These are phyloP conservation scores for Uromyces viciae-fabae DNA, from an alignment of 1,284 basidiomycete genomes.

Conservation along the genomic window DNA sequence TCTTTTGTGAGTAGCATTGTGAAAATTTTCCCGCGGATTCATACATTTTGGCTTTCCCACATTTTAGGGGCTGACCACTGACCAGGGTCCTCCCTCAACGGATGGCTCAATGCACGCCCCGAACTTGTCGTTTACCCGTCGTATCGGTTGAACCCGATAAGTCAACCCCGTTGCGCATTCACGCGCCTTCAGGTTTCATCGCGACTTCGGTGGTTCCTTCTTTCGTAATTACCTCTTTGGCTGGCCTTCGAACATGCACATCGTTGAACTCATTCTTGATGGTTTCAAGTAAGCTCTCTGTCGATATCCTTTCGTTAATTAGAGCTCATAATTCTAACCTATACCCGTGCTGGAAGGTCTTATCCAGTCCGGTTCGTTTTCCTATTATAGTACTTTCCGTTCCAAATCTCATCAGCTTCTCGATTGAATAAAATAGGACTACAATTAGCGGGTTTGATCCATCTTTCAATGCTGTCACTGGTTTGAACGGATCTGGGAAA, in stretches of 20 bases:
- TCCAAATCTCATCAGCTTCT: not conserved
- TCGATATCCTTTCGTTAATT: not conserved
- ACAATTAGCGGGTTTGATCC: conserved; percentile 57
- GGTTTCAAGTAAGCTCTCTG: conserved; percentile 57
- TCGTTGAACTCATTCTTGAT: conserved; percentile 58
- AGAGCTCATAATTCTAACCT: not conserved
- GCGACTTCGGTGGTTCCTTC: no score
- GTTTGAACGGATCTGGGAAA: conserved; percentile 65
- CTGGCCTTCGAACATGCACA: conserved; percentile 51
- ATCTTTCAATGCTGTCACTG: conserved; percentile 58
- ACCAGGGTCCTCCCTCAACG: no score
- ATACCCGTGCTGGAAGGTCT: not conserved
- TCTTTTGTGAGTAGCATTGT: no score
- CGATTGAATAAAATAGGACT: conserved; percentile 54
- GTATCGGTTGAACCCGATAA: no score
- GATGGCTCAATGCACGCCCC: no score
- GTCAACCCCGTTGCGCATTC: no score
- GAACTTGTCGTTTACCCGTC: no score
- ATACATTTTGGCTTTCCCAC: no score
- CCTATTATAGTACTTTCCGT: not conserved
- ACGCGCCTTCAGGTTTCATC: no score
- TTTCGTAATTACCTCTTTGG: no score
- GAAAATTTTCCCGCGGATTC: no score
- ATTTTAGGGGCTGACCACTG: no score
- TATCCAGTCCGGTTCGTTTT: conserved; percentile 40